Conservation (phyloP, 768 basidiomycete genomes). For the Serendipita indica region DNA sequence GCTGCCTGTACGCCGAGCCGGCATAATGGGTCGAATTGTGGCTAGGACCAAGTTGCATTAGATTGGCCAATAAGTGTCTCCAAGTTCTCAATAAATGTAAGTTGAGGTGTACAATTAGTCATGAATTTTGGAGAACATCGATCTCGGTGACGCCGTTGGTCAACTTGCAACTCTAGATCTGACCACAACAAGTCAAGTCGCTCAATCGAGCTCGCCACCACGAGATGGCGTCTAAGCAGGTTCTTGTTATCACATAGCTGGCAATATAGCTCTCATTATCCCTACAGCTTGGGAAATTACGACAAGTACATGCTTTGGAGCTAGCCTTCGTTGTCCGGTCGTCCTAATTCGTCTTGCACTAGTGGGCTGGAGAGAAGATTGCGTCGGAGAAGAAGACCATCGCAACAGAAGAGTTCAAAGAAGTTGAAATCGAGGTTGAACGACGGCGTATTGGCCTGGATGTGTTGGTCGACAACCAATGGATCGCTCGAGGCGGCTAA, state of each 20-base stretch:
- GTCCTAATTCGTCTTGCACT: conserved; percentile 19
- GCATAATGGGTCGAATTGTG: no score
- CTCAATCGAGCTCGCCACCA: background rate
- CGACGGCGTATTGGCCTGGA: conserved; percentile 56
- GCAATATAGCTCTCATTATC: background rate
- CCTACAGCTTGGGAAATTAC: conserved; percentile 55
- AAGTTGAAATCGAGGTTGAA: conserved; percentile 74
- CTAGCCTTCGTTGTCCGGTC: conserved; percentile 16
- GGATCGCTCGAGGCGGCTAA: conserved; percentile 5
- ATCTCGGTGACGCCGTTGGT: no score
- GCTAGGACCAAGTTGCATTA: no score
- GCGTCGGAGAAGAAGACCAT: conserved; percentile 67
- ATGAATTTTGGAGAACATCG: no score
- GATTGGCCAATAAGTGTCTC: no score
- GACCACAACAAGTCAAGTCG: background rate
- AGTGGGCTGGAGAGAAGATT: conserved; percentile 89
- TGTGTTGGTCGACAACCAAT: conserved; percentile 33
- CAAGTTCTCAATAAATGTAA: no score
- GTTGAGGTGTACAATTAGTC: no score
- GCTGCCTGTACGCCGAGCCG: no score
- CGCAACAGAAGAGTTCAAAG: conserved; percentile 63
- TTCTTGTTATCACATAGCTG: background rate
- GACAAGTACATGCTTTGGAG: conserved; percentile 38
- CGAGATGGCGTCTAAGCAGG: conserved; percentile 11
- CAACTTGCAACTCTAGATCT: no score